Base-by-base conservation (phyloP, 2,329 filamentous ascomycete genomes). In the Arthrobotrys conoides region DNA sequence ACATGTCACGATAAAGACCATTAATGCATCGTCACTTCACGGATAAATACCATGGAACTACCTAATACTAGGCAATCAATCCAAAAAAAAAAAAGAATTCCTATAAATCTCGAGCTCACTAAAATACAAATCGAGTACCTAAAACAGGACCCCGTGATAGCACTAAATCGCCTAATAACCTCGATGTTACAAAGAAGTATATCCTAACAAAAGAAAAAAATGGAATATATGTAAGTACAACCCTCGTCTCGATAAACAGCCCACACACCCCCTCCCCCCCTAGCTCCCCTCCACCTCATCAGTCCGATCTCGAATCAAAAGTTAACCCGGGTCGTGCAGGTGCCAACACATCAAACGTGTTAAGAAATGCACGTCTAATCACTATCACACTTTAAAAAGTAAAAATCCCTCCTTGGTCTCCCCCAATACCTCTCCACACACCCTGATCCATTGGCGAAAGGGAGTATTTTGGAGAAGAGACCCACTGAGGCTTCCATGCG, bases 401-500 rank as follows among this genome's bases (percentile, higher is more conserved):
- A 61, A 61, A 61, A 61, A 61, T 61, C 33, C 36, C 20, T 61
- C n/a, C n/a, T n/a, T n/a, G n/a, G n/a, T n/a, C n/a, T n/a, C 53
- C 10, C 30, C 24, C 49, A 38, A 24, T 44, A 5, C 18, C 18
- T 30, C n/a, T 14, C 12, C 6, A 22, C 12, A 22, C 33, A 27
- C n/a, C n/a, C 38, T 59, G 53, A 59, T 59, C 53, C 53, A 59
- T 59, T 59, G 53, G 53, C 30, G 53, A 59, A 55, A 30, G 57
- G 30, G 53, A 24, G 27, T 70, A 36, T 63, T 51, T 51, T 53
- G 5, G 6, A 10, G 14, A 46, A 33, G 12, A 12, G 24, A 49
- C 61, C 69, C 69, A 72, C 69, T 72, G 69, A 72, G 69, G 69
- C 69, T 72, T 65, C 61, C 69, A 71, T 71, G 57, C 46, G 68